A percentile compares a stretch with the other conserved stretches of the same genome.
Evolutionary conservation across 306 rosid species (phyloP).

Genomic region (Gastrolobium bilobum): DNA sequence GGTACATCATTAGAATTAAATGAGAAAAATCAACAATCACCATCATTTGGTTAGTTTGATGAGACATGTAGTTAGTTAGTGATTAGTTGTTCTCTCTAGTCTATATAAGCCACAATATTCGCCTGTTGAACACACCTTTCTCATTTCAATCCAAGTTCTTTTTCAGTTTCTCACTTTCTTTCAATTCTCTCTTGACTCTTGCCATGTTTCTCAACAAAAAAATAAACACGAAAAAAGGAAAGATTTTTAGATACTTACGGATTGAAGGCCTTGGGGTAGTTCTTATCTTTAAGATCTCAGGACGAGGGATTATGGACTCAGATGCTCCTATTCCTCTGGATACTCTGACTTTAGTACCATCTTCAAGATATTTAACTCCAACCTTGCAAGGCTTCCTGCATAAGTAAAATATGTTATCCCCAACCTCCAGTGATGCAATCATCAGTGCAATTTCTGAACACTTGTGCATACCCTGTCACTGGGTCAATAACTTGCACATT

Average conservation of each 20-base stretch:
- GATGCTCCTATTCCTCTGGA: constrained; percentile 88
- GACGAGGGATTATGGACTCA: constrained; percentile 87
- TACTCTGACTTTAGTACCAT: constrained; percentile 91
- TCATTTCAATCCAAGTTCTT: not conserved
- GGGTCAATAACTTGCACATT: constrained; percentile 91
- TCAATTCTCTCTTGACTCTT: not conserved
- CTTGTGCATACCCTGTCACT: constrained; percentile 70
- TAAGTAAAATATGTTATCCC: constrained; percentile 22
- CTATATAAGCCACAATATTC: not conserved
- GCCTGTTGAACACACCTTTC: constrained; percentile 7
- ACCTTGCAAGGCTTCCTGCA: constrained; percentile 91
- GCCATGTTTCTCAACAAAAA: not conserved
- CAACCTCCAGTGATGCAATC: constrained; percentile 28
- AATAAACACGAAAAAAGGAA: constrained; percentile 19
- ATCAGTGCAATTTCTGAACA: constrained; percentile 4
- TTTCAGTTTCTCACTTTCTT: not conserved
- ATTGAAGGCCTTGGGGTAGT: constrained; percentile 84
- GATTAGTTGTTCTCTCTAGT: not conserved
- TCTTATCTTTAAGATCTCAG: constrained; percentile 91
- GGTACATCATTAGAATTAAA: not conserved
- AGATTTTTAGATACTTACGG: constrained; percentile 61
- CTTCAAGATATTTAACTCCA: constrained; percentile 88
- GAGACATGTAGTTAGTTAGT: not conserved
- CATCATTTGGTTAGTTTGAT: not conserved
- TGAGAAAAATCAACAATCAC: not conserved